Conservation (phyloP, 495 filamentous ascomycete genomes). For the Achaetomiella virescens region DNA sequence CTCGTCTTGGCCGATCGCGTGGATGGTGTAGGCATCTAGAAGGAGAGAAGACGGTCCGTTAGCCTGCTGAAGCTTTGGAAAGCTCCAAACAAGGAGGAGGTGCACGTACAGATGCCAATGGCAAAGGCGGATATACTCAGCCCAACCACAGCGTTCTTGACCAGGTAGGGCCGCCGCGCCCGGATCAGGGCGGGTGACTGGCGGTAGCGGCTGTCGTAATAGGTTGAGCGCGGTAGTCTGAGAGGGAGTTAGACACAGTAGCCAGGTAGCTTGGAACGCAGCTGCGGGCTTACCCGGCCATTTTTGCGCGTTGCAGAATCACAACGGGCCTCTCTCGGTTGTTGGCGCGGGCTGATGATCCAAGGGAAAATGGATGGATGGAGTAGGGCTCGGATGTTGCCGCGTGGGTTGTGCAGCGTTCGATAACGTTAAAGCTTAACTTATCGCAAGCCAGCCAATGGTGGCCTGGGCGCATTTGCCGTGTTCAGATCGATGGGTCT, state of each 20-base stretch:
- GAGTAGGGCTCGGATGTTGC: not conserved
- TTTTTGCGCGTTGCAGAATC: slow-evolving; percentile 2
- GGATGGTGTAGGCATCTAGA: slow-evolving; percentile 81
- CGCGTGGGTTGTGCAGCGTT: not conserved
- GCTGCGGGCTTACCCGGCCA: slow-evolving; percentile 18
- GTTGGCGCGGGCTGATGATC: not conserved
- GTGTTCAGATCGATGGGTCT: not conserved
- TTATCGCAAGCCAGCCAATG: slow-evolving; percentile 10
- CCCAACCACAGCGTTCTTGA: slow-evolving; percentile 81
- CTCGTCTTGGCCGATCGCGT: slow-evolving; percentile 88
- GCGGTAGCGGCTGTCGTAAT: slow-evolving; percentile 80
- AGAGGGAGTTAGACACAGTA: not conserved
- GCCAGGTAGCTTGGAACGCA: not conserved
- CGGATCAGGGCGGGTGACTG: slow-evolving; percentile 80
- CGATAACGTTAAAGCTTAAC: slow-evolving; percentile 1
- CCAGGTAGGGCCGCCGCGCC: slow-evolving; percentile 81
- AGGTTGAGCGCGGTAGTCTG: slow-evolving; percentile 69
- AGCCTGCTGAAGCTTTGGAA: not conserved
- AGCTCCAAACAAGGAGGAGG: not conserved
- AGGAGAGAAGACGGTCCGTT: not conserved
- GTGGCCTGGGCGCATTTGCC: not conserved
- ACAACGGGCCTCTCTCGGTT: not conserved
- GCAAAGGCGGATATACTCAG: slow-evolving; percentile 61
- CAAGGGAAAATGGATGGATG: not conserved
- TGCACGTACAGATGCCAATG: slow-evolving; percentile 64